phyloP scores from a whole-genome alignment of 768 basidiomycete species.

The Mycena haematopus region DNA sequence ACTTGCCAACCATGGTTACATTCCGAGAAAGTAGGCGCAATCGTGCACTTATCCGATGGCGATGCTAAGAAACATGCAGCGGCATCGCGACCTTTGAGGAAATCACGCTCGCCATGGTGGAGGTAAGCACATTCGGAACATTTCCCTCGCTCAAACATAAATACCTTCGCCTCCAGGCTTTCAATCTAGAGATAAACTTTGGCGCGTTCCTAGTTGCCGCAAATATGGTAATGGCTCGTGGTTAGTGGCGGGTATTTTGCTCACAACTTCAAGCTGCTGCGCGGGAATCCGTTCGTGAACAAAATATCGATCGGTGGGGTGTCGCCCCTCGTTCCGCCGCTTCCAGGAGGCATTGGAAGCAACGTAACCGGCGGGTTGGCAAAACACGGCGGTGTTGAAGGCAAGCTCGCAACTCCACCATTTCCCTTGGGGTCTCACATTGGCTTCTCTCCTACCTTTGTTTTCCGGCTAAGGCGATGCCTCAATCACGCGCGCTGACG shows the following conservation, averaged over 20 bases:
- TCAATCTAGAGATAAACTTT: too few species aligned
- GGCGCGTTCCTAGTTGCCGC: too few species aligned
- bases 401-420: constrained; percentile 4
- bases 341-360: constrained; percentile 1
- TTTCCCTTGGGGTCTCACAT: too few species aligned
- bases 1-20: too few species aligned
- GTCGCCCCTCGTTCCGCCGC: constrained; percentile 14
- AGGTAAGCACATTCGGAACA: too few species aligned
- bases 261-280: too few species aligned
- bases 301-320: constrained; percentile 20
- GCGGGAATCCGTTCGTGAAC: constrained; percentile 25
- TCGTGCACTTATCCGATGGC: background rate
- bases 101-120: constrained; percentile 9
- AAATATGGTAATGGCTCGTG: too few species aligned
- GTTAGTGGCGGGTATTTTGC: too few species aligned
- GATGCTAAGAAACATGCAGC: constrained; percentile 9
- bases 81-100: constrained; percentile 25
- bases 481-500: constrained; percentile 24
- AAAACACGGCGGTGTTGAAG: constrained; percentile 20
- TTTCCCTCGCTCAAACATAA: too few species aligned
- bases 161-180: too few species aligned
- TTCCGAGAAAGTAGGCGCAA: constrained; percentile 22
- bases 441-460: too few species aligned
- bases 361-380: constrained; percentile 25
- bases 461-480: constrained; percentile 24